Conservation (phyloP, 805 yeast species). For the Maudiozyma turicensis region DNA sequence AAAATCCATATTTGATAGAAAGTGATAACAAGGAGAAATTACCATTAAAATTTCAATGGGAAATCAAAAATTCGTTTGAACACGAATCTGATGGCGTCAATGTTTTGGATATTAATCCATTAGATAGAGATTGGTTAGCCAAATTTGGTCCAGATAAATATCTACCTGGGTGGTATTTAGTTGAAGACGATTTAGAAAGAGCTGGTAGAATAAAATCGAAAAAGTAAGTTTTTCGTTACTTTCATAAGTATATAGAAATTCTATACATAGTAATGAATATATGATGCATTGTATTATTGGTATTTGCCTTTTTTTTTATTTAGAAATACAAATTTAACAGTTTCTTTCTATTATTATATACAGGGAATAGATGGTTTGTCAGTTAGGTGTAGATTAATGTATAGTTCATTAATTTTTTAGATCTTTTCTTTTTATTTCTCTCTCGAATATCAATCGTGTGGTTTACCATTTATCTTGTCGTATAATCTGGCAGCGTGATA, state of each 20-base stretch:
- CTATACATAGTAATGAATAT: too few species aligned
- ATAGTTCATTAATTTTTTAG: background rate
- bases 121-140: conserved; percentile 6
- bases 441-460: conserved; percentile 22
- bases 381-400: too few species aligned
- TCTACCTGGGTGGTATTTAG: conserved; percentile 29
- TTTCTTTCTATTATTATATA: too few species aligned
- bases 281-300: background rate
- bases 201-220: conserved; percentile 21
- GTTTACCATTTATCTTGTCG: conserved; percentile 40
- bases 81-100: conserved; percentile 2
- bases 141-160: background rate
- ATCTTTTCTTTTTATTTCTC: background rate
- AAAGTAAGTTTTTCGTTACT: too few species aligned
- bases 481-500: conserved; percentile 45
- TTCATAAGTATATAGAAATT: too few species aligned
- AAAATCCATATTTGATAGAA: conserved; percentile 51
- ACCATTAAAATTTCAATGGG: conserved; percentile 19
- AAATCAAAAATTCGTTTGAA: conserved; percentile 15
- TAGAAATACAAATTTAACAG: too few species aligned
- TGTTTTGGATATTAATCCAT: conserved; percentile 6
- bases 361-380: background rate
- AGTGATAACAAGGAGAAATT: background rate
- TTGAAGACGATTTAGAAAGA: conserved; percentile 25
- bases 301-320: background rate